Percentiles rank a stretch among this genome's conserved stretches.
These are phyloP conservation scores for Dysphania ambrosioides DNA, from an alignment of 148 eudicot genomes.

Conservation along the genomic window DNA sequence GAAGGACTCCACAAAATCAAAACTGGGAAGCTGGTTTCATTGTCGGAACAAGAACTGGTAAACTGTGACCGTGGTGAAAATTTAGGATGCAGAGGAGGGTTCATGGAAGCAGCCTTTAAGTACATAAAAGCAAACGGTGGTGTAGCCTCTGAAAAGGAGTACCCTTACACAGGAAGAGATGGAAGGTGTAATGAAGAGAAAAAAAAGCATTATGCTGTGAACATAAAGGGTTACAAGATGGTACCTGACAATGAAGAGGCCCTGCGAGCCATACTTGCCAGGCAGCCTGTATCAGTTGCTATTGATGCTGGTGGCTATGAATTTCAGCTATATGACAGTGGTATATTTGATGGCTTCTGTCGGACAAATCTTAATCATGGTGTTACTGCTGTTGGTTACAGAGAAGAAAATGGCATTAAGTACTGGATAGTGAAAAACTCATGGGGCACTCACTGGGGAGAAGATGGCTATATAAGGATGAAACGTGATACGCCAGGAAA, in stretches of 20 bases:
- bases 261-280: slow-evolving; percentile 45
- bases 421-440: slow-evolving; percentile 63
- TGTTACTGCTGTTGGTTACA: slow-evolving; percentile 52
- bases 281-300: slow-evolving; percentile 62
- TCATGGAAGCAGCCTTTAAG: slow-evolving; percentile 51
- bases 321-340: slow-evolving; percentile 53
- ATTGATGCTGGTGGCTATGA: slow-evolving; percentile 49
- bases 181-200: slow-evolving; percentile 32
- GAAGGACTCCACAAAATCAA: slow-evolving; percentile 38
- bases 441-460: slow-evolving; percentile 61
- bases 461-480: slow-evolving; percentile 48
- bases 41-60: slow-evolving; percentile 44
- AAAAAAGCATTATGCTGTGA: slow-evolving; percentile 19
- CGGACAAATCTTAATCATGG: slow-evolving; percentile 47
- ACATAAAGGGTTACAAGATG: slow-evolving; percentile 34
- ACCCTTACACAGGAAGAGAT: slow-evolving; percentile 51
- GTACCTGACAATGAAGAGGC: slow-evolving; percentile 38
- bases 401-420: slow-evolving; percentile 31
- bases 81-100: slow-evolving; percentile 66
- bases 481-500: slow-evolving; percentile 27
- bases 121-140: slow-evolving; percentile 44
- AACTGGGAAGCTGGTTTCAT: slow-evolving; percentile 29
- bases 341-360: slow-evolving; percentile 52
- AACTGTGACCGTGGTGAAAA: slow-evolving; percentile 51
- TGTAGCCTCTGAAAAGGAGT: slow-evolving; percentile 43